These are phyloP conservation scores for Fusarium cyanostomum DNA, from an alignment of 2,329 filamentous ascomycete species.

Conservation along the genomic window DNA sequence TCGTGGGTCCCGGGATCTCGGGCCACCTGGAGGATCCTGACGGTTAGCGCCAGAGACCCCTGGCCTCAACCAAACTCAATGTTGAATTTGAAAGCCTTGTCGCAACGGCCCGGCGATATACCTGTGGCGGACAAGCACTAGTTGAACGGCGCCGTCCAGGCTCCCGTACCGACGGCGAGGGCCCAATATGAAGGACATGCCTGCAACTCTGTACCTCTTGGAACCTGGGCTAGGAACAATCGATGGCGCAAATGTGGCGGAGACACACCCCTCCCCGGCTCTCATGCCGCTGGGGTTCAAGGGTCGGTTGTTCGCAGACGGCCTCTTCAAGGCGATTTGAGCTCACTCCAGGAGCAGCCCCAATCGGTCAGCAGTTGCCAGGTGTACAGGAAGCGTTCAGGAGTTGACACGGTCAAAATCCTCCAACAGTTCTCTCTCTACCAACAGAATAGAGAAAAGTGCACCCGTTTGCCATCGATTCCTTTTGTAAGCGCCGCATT, in stretches of 20 bases:
- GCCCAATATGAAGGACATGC: slow-evolving; percentile 5
- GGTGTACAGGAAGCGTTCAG: background rate
- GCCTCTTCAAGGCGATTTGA: background rate
- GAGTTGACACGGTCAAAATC: background rate
- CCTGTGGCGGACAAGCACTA: slow-evolving; percentile 7
- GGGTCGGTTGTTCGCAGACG: background rate
- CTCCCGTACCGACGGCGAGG: slow-evolving; percentile 17
- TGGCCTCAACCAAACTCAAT: slow-evolving; percentile 15
- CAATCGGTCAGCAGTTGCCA: slow-evolving; percentile 2
- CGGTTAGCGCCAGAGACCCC: slow-evolving; percentile 36
- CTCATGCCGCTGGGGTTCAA: background rate
- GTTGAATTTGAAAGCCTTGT: background rate
- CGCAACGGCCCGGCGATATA: slow-evolving; percentile 15
- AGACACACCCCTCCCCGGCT: slow-evolving; percentile 9
- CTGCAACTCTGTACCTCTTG: slow-evolving; percentile 6
- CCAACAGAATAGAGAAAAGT: slow-evolving; percentile 18
- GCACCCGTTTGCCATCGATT: slow-evolving; percentile 22
- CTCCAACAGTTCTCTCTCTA: slow-evolving; percentile 8
- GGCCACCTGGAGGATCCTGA: slow-evolving; percentile 38
- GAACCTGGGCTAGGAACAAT: slow-evolving; percentile 9
- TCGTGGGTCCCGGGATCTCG: slow-evolving; percentile 38
- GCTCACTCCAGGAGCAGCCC: slow-evolving; percentile 7
- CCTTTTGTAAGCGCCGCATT: slow-evolving; percentile 46
- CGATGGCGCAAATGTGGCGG: slow-evolving; percentile 33
- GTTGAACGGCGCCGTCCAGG: slow-evolving; percentile 16